phyloP scores from a whole-genome alignment of 1,284 basidiomycete species.

The Thecaphora frezii region DNA sequence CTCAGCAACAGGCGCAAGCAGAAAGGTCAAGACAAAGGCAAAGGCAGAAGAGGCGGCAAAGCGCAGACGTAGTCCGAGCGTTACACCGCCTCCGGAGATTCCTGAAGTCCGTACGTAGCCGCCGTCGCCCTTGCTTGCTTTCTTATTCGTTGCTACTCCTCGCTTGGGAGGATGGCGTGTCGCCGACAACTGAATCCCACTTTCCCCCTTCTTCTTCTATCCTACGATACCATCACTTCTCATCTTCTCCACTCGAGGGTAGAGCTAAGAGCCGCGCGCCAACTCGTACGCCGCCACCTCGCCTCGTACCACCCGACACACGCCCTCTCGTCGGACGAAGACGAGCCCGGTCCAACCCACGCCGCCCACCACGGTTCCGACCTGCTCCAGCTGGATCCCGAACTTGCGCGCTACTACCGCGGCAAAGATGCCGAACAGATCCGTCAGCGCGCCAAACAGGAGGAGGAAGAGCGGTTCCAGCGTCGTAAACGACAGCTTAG shows the following conservation, averaged over 20 bases:
- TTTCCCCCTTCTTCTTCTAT: not conserved
- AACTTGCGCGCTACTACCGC: constrained; percentile 33
- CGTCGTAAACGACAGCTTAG: constrained; percentile 7
- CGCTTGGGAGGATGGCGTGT: too few relatives aligned
- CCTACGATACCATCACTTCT: too few relatives aligned
- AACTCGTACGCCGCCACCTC: constrained; percentile 23
- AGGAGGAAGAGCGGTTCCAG: constrained; percentile 18
- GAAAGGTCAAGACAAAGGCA: not conserved
- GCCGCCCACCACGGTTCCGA: too few relatives aligned
- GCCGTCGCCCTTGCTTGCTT: not conserved
- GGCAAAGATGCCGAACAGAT: constrained; percentile 34
- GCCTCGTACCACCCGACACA: constrained; percentile 1
- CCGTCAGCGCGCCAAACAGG: constrained; percentile 32
- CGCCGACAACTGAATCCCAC: too few relatives aligned
- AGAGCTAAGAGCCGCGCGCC: constrained; percentile 21
- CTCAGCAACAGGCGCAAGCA: not conserved
- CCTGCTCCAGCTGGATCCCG: constrained; percentile 35
- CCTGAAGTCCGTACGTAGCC: constrained; percentile 2
- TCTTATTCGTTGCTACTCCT: too few relatives aligned
- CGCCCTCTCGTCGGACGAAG: constrained; percentile 4
- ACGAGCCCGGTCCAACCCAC: constrained; percentile 1
- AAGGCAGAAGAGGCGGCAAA: not conserved
- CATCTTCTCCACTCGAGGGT: constrained; percentile 10
- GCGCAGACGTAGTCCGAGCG: constrained; percentile 6
- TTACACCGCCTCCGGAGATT: constrained; percentile 19